Conservation (phyloP, 192 early-diverging fungal genomes). For the Coemansia nantahalensis region DNA sequence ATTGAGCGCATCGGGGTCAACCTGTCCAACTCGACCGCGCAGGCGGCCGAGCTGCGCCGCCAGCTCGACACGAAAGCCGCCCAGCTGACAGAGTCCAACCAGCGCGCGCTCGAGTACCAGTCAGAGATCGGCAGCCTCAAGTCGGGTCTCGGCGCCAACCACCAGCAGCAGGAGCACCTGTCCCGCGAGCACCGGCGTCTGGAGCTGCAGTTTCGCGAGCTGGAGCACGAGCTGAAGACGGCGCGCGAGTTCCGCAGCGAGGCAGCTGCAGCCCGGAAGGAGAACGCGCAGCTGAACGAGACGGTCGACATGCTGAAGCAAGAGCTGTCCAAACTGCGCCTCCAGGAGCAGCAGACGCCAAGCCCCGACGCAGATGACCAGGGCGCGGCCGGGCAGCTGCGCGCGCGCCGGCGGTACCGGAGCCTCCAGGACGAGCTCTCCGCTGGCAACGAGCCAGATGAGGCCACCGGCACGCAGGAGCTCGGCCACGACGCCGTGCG, state of each 20-base stretch:
- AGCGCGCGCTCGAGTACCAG: slow-evolving; percentile 20
- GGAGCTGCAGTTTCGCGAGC: slow-evolving; percentile 25
- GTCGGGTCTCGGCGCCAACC: slow-evolving; percentile 15
- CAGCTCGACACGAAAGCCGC: slow-evolving; percentile 31
- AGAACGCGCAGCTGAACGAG: slow-evolving; percentile 30
- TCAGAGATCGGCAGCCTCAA: slow-evolving; percentile 31
- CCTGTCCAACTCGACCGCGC: slow-evolving; percentile 30
- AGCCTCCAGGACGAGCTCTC: slow-evolving; percentile 49
- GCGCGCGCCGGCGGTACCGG: slow-evolving; percentile 15
- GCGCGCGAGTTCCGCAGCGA: slow-evolving; percentile 28
- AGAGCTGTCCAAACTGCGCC: slow-evolving; percentile 34
- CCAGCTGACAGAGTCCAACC: slow-evolving; percentile 17
- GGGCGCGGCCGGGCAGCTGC: slow-evolving; percentile 3
- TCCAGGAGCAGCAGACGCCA: slow-evolving; percentile 8
- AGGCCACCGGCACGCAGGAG: slow-evolving; percentile 14
- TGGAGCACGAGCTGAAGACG: slow-evolving; percentile 27
- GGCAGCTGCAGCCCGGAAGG: slow-evolving; percentile 9
- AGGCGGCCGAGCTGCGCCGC: slow-evolving; percentile 25
- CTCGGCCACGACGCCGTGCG: slow-evolving; percentile 23
- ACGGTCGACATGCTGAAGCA: slow-evolving; percentile 24
- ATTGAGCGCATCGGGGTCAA: slow-evolving; percentile 28
- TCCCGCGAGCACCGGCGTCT: slow-evolving; percentile 25
- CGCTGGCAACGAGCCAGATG: too few relatives aligned
- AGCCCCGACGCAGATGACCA: not conserved
- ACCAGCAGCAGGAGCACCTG: slow-evolving; percentile 29